Percentiles rank a stretch among this genome's conserved stretches.
Evolutionary conservation across 176 grass and related monocot genomes (phyloP).

Genomic region (Avena insularis): DNA sequence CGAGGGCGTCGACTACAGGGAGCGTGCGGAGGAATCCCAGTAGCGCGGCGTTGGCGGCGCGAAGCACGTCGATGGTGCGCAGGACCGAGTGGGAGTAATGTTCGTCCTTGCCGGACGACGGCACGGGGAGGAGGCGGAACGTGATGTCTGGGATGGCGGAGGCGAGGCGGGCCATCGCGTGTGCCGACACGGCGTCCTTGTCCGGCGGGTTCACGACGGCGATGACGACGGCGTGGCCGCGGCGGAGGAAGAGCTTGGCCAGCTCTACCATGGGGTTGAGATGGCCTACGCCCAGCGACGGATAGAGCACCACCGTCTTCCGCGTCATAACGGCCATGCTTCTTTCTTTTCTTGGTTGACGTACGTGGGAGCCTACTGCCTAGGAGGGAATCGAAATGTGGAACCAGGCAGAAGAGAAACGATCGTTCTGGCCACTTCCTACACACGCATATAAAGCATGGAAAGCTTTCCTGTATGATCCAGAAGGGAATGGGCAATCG

Average conservation of each 20-base stretch:
- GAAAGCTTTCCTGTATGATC: not conserved
- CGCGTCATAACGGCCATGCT: conserved; percentile 22
- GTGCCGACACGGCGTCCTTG: conserved; percentile 25
- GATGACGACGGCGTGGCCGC: conserved; percentile 46
- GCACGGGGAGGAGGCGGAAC: conserved; percentile 46
- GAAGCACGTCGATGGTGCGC: conserved; percentile 32
- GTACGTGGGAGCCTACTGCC: not conserved
- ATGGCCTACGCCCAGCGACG: conserved; percentile 62
- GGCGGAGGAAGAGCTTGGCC: conserved; percentile 52
- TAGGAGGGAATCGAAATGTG: not conserved
- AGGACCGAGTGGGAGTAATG: not conserved
- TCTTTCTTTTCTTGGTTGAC: not conserved
- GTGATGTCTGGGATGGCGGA: conserved; percentile 45
- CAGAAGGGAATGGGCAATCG: not conserved
- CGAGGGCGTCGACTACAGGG: conserved; percentile 31
- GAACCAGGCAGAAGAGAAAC: not conserved
- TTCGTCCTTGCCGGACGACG: too few species aligned
- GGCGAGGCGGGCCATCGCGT: conserved; percentile 44
- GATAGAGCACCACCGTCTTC: conserved; percentile 64
- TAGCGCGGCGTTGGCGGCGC: conserved; percentile 31
- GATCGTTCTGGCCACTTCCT: not conserved
- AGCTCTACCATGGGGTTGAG: conserved; percentile 66
- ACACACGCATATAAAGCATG: not conserved
- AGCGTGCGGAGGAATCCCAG: conserved; percentile 1
- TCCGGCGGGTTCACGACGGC: conserved; percentile 42